A percentile compares a stretch with the other conserved stretches of the same genome.
phyloP scores from a whole-genome alignment of 805 yeast genomes.

The Kazachstania taianensis region DNA sequence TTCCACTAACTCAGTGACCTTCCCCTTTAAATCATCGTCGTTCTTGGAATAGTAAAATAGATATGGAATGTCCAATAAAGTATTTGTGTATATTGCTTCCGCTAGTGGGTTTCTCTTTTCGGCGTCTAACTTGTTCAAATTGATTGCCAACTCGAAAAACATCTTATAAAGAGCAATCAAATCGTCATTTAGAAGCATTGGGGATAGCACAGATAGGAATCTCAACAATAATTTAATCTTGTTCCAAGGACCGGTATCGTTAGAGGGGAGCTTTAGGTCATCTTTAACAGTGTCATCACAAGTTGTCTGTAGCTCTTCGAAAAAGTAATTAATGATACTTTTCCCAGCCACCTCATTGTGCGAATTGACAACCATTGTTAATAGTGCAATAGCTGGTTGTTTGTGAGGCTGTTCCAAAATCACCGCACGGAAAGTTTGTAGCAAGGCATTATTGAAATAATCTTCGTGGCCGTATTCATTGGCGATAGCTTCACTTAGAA shows the following conservation, averaged over 20 bases:
- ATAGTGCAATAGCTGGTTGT: slow-evolving; percentile 56
- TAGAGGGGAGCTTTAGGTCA: slow-evolving; percentile 22
- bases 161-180: slow-evolving; percentile 40
- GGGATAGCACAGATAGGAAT: slow-evolving; percentile 55
- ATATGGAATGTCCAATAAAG: slow-evolving; percentile 57
- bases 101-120: slow-evolving; percentile 47
- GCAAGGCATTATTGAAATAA: slow-evolving; percentile 45
- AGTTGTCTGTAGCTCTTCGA: slow-evolving; percentile 48
- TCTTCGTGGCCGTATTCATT: slow-evolving; percentile 56
- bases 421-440: slow-evolving; percentile 58
- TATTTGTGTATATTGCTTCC: slow-evolving; percentile 56
- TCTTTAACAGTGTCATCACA: slow-evolving; percentile 31
- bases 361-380: slow-evolving; percentile 57
- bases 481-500: slow-evolving; percentile 55
- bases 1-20: slow-evolving; percentile 38
- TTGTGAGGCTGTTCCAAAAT: slow-evolving; percentile 88
- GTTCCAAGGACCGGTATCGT: slow-evolving; percentile 52
- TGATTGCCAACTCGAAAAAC: slow-evolving; percentile 46
- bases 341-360: slow-evolving; percentile 57
- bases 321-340: slow-evolving; percentile 58
- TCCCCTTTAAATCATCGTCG: slow-evolving; percentile 18
- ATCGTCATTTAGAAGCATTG: slow-evolving; percentile 47
- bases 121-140: slow-evolving; percentile 35
- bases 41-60: slow-evolving; percentile 37
- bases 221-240: slow-evolving; percentile 61